Base-by-base conservation (phyloP, 257 asterid genomes). In the Lycium ferocissimum region DNA sequence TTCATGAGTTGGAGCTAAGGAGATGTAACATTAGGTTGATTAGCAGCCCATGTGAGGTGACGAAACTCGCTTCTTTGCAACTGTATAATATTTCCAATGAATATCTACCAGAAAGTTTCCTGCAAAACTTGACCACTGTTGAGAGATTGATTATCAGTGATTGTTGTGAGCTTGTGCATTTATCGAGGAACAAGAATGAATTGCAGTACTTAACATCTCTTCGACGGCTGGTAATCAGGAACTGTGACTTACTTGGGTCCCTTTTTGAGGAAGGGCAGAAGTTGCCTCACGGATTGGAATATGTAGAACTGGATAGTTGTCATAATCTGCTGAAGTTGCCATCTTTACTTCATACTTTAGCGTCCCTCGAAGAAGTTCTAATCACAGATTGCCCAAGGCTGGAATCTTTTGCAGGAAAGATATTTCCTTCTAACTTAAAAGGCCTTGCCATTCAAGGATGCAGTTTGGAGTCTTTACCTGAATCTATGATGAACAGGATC, bases 401-500 rank as follows among this genome's bases (percentile, higher is more conserved):
- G 33, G 88, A 86, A 51, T 86, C 85, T 58, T 81, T 88, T 84
- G 86, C 89, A 10, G 88, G 87, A 76, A 82, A 82, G 15, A 49
- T 67, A 67, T 86, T 91, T 86, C 94, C 94, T 8, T 51, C 89
- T 12, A 89, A 88, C 82, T 87, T 91, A 71, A 86, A 88, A 78
- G 92, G 91, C 83, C 83, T 89, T 22, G 91, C 84, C 59, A 89
- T 91, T 59, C 88, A 88, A 69, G 91, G 94, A 81, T 91, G 94
- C 85, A 88, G 89, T 73, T 6, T 88, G 76, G 89, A 89, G 85
- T 88, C 86, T n/a, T 80, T 89, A 75, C 91, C 91, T 2, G 89
- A 87, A 87, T 43, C 85, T 45, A 84, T 80, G 87, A 86, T 91
- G 78, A 91, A 87, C 65, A 80, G 9, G 56, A 86, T 87, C 80